Evolutionary conservation across 2,329 filamentous ascomycete species (phyloP).

Genomic region (Capronia americana): DNA sequence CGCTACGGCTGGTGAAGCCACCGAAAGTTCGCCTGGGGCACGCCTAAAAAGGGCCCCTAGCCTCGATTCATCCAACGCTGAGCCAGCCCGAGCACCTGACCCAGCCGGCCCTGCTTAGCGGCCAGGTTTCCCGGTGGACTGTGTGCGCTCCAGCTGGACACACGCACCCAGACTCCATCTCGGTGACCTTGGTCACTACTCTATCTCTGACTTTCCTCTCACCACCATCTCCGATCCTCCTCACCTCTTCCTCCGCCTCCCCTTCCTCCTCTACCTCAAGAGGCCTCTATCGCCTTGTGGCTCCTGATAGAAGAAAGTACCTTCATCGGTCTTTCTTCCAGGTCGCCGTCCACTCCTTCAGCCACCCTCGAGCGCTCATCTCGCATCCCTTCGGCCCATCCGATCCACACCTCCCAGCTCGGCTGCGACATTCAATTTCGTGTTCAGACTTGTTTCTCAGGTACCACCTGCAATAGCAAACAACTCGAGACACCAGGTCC

Average conservation of each 20-base stretch:
- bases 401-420: conserved; percentile 19
- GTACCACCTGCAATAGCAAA: conserved; percentile 16
- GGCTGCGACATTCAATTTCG: conserved; percentile 13
- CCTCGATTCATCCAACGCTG: neutral
- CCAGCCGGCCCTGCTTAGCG: conserved; percentile 13
- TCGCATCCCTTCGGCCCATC: conserved; percentile 18
- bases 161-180: conserved; percentile 1
- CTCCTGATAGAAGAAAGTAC: conserved; percentile 38
- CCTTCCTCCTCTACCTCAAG: conserved; percentile 34
- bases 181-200: neutral
- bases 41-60: conserved; percentile 14
- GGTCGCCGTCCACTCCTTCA: conserved; percentile 42
- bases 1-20: conserved; percentile 15
- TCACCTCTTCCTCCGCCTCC: conserved; percentile 31
- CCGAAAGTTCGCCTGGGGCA: conserved; percentile 15
- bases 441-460: conserved; percentile 21
- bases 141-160: neutral
- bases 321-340: conserved; percentile 38
- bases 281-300: conserved; percentile 32
- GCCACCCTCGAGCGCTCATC: conserved; percentile 10
- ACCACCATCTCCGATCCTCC: conserved; percentile 46
- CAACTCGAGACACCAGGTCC: conserved; percentile 9
- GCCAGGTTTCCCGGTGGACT: conserved; percentile 20
- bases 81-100: conserved; percentile 8
- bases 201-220: conserved; percentile 3